phyloP scores from a whole-genome alignment of 345 rosid species.

The Bruguiera parviflora region DNA sequence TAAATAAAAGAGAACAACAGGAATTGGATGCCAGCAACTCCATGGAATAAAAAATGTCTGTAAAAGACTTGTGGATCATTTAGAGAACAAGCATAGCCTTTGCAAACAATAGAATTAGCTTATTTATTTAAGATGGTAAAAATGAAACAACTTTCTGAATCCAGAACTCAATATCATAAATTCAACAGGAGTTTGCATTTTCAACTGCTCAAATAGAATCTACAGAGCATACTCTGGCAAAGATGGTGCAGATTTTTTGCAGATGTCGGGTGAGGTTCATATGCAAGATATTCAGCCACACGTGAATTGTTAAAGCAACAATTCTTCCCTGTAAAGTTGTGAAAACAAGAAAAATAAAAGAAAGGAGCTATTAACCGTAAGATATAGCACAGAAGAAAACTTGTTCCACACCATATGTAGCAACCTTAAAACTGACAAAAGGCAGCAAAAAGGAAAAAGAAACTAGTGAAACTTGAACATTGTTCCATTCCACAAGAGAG shows the following conservation, averaged over 20 bases:
- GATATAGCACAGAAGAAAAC: too few relatives aligned
- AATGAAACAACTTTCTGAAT: background rate
- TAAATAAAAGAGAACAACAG: background rate
- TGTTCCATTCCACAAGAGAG: background rate
- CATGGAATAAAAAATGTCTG: background rate
- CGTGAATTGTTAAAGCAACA: slow-evolving; percentile 75
- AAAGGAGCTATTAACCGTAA: too few relatives aligned
- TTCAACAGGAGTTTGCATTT: background rate
- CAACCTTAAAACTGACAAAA: too few relatives aligned
- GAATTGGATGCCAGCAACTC: background rate
- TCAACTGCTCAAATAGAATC: slow-evolving; percentile 4
- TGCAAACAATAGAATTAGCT: too few relatives aligned
- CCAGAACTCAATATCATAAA: slow-evolving; percentile 1
- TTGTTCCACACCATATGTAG: too few relatives aligned
- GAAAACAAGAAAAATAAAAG: background rate
- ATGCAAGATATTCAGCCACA: slow-evolving; percentile 60
- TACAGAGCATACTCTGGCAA: slow-evolving; percentile 64
- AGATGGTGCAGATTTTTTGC: slow-evolving; percentile 82
- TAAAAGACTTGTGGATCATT: too few relatives aligned
- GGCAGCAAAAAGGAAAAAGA: background rate
- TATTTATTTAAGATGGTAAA: background rate
- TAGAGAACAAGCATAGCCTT: too few relatives aligned
- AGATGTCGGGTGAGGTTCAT: slow-evolving; percentile 92
- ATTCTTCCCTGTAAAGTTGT: slow-evolving; percentile 57
- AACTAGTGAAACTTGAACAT: background rate